Conservation (phyloP, 345 rosid genomes). For the Heritiera fomes region DNA sequence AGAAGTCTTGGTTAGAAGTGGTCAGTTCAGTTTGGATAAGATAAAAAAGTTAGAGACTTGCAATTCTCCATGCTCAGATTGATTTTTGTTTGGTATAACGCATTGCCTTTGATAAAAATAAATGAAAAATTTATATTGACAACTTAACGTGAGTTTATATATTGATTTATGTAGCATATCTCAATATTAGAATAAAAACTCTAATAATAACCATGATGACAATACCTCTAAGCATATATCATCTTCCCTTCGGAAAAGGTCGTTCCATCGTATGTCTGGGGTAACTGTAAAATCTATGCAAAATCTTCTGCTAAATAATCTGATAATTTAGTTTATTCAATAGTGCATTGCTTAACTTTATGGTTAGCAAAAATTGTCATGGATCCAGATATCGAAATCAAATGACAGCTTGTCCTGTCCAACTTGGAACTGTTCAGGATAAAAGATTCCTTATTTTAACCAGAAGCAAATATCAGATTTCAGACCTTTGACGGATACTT, state of each 20-base stretch:
- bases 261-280: neutral
- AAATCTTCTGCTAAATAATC: neutral
- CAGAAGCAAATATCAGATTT: neutral
- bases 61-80: neutral
- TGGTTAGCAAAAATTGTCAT: neutral
- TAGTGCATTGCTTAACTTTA: neutral
- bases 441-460: slow-evolving; percentile 16
- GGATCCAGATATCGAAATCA: slow-evolving; percentile 8
- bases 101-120: too few species aligned
- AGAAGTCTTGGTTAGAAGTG: neutral
- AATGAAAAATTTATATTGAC: too few species aligned
- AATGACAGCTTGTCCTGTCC: slow-evolving; percentile 8
- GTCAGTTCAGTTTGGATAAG: neutral
- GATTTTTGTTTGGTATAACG: neutral
- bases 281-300: slow-evolving; percentile 8
- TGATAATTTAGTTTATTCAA: slow-evolving; percentile 16
- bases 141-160: too few species aligned
- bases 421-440: slow-evolving; percentile 18
- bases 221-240: neutral
- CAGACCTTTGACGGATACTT: neutral
- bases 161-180: too few species aligned
- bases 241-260: neutral
- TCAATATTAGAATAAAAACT: too few species aligned
- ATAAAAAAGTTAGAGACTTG: neutral
- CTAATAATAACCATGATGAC: too few species aligned